Evolutionary conservation across 2,329 filamentous ascomycete genomes (phyloP).

Genomic region (Aspergillus sclerotialis): DNA sequence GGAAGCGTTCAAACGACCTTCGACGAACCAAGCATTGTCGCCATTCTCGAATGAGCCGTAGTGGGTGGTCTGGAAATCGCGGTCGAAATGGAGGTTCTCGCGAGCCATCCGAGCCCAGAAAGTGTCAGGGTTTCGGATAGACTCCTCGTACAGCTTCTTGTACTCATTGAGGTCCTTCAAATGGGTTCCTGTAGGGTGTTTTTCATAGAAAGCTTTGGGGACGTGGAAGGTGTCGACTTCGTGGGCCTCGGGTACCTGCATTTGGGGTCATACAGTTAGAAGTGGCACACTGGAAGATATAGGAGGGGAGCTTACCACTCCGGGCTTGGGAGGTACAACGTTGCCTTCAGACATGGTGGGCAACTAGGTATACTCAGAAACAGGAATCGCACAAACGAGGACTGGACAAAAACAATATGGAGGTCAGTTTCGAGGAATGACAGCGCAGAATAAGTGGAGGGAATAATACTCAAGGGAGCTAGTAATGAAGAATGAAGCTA

Average conservation of each 20-base stretch:
- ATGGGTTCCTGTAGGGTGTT: conserved; percentile 56
- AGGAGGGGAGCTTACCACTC: conserved; percentile 31
- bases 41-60: conserved; percentile 69
- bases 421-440: background rate
- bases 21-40: conserved; percentile 89
- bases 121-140: conserved; percentile 77
- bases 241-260: conserved; percentile 40
- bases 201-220: conserved; percentile 50
- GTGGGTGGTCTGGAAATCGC: conserved; percentile 85
- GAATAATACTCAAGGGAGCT: conserved; percentile 1
- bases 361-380: too few relatives aligned
- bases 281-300: background rate
- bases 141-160: conserved; percentile 65
- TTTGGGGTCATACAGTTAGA: background rate
- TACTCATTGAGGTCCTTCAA: conserved; percentile 55
- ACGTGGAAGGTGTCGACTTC: conserved; percentile 48
- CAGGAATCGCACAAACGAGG: too few relatives aligned
- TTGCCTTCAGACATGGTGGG: conserved; percentile 33
- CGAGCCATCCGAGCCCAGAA: conserved; percentile 87
- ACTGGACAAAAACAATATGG: too few relatives aligned
- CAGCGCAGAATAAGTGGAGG: background rate
- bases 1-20: conserved; percentile 87
- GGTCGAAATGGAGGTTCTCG: conserved; percentile 82
- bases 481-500: conserved; percentile 1
- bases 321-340: conserved; percentile 25